Evolutionary conservation across 179 eudicot genomes (phyloP).

Genomic region (Beta corolliflora): DNA sequence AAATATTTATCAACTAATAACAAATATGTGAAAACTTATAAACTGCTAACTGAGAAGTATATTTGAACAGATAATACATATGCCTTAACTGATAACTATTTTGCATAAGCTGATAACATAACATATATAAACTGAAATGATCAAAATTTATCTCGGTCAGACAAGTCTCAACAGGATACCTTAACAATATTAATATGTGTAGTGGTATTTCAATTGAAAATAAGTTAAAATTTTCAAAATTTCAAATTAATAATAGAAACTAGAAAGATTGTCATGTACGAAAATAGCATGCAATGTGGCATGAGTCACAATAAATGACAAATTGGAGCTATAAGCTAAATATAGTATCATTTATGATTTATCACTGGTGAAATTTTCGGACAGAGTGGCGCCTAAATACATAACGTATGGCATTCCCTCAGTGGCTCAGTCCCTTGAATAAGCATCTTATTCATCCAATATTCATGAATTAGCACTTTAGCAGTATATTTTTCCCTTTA

Average conservation of each 20-base stretch:
- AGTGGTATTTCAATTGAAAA: no score
- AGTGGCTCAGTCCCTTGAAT: neutral
- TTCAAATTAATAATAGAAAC: neutral
- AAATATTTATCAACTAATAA: no score
- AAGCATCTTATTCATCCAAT: neutral
- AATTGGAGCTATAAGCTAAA: neutral
- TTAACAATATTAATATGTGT: no score
- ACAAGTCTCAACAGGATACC: no score
- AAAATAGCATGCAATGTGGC: neutral
- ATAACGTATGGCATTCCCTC: neutral
- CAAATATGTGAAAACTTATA: no score
- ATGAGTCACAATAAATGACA: slow-evolving; percentile 11
- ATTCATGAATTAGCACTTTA: neutral
- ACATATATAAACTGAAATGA: no score
- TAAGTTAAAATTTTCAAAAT: neutral
- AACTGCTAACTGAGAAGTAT: no score
- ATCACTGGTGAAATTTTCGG: neutral
- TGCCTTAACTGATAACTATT: no score
- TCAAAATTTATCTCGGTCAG: no score
- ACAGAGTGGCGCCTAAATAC: slow-evolving; percentile 1
- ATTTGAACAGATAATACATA: no score
- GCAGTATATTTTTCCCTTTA: neutral
- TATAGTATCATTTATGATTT: no score
- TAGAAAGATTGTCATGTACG: neutral
- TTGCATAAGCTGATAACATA: no score